Conservation (phyloP, 129 eudicot species). For the Dittrichia graveolens region DNA sequence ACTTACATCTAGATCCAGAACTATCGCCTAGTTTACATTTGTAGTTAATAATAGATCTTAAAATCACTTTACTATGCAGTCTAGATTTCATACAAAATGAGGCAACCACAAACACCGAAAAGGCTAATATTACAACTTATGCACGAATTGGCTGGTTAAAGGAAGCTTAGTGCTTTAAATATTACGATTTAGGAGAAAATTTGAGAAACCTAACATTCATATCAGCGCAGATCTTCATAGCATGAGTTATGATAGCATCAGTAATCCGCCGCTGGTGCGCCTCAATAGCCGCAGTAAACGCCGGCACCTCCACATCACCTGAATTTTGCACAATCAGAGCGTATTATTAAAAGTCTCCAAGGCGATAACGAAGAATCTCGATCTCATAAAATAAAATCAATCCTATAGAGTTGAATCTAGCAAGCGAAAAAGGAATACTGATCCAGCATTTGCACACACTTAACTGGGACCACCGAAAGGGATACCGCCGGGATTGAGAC, state of each 20-base stretch:
- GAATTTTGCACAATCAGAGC: not conserved
- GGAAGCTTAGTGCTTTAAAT: not conserved
- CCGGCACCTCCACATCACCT: slow-evolving; percentile 84
- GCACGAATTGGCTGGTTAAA: not conserved
- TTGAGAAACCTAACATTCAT: slow-evolving; percentile 48
- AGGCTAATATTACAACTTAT: not conserved
- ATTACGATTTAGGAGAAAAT: not conserved
- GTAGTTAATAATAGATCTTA: not conserved
- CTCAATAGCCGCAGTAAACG: slow-evolving; percentile 78
- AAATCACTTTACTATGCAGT: not conserved
- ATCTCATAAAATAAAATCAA: not conserved
- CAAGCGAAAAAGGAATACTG: too few species aligned
- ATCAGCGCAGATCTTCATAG: slow-evolving; percentile 57
- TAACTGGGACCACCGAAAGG: slow-evolving; percentile 94
- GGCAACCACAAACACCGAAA: not conserved
- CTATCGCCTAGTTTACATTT: not conserved
- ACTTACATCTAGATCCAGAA: not conserved
- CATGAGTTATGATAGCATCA: slow-evolving; percentile 61
- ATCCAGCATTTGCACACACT: slow-evolving; percentile 13
- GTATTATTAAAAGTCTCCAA: not conserved
- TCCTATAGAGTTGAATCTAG: not conserved
- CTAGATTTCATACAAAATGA: not conserved
- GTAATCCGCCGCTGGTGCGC: slow-evolving; percentile 71
- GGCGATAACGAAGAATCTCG: not conserved
- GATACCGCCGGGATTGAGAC: slow-evolving; percentile 77